Conservation (phyloP, 768 basidiomycete species). For the Suillus bovinus region DNA sequence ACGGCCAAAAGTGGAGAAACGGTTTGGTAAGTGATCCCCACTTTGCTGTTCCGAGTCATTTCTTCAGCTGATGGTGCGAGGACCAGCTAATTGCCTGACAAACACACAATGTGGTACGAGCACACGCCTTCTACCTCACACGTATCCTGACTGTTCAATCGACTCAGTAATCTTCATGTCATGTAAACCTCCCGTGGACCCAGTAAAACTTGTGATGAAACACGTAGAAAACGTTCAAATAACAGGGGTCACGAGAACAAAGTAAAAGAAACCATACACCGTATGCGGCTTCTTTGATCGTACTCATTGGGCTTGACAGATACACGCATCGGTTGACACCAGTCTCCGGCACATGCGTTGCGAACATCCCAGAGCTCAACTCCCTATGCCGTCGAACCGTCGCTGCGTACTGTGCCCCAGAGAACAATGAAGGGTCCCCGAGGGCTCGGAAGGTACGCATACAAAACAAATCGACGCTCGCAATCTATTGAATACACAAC, state of each 20-base stretch:
- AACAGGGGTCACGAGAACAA: slow-evolving; percentile 65
- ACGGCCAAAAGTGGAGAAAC: slow-evolving; percentile 57
- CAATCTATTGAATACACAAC: background rate
- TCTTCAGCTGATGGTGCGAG: background rate
- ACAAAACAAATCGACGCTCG: background rate
- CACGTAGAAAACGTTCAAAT: slow-evolving; percentile 62
- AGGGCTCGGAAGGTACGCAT: slow-evolving; percentile 47
- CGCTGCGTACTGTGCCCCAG: slow-evolving; percentile 48
- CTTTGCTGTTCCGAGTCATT: background rate
- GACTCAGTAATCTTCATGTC: slow-evolving; percentile 74
- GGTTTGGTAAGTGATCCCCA: slow-evolving; percentile 61
- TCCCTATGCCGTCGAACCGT: slow-evolving; percentile 58
- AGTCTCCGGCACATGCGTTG: slow-evolving; percentile 63
- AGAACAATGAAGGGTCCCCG: slow-evolving; percentile 31
- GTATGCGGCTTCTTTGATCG: background rate
- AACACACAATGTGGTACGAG: slow-evolving; percentile 73
- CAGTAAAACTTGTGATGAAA: slow-evolving; percentile 64
- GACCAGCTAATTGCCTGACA: slow-evolving; percentile 70
- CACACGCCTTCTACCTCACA: background rate
- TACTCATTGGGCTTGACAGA: slow-evolving; percentile 36
- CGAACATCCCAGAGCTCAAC: slow-evolving; percentile 70
- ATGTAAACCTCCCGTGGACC: slow-evolving; percentile 76
- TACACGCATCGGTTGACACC: slow-evolving; percentile 73
- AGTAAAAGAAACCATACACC: slow-evolving; percentile 40
- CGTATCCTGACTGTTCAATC: slow-evolving; percentile 9